Conservation (phyloP, 371 early-diverging fungal genomes). For the Dipsacomyces acuminosporus region DNA sequence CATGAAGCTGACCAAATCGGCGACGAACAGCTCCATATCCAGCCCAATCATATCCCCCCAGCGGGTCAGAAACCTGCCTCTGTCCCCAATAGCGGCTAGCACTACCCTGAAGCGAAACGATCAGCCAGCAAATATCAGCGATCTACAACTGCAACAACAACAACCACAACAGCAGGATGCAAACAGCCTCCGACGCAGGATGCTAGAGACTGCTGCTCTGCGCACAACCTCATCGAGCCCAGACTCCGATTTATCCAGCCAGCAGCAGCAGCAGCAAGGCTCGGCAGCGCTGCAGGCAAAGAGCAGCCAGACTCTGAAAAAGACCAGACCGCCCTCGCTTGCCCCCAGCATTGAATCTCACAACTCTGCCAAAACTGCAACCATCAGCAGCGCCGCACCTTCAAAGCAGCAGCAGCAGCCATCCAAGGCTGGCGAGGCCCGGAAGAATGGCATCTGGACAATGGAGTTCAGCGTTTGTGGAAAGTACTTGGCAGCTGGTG, state of each 20-base stretch:
- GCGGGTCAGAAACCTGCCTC: not conserved
- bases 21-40: not conserved
- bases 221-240: not conserved
- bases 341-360: constrained; percentile 23
- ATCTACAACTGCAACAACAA: not conserved
- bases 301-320: no score
- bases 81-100: not conserved
- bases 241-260: not conserved
- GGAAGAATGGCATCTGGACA: constrained; percentile 37
- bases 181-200: constrained; percentile 16
- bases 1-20: not conserved
- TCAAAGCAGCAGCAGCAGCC: no score
- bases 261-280: constrained; percentile 4
- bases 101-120: no score
- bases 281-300: not conserved
- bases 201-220: constrained; percentile 15
- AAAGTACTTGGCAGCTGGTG: constrained; percentile 70
- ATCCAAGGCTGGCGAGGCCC: no score
- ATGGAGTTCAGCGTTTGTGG: constrained; percentile 76
- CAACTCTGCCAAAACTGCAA: not conserved
- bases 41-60: constrained; percentile 12
- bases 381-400: not conserved
- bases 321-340: constrained; percentile 13
- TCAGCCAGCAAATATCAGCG: no score
- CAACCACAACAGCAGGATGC: not conserved